Base-by-base conservation (phyloP, 1,139 yeast genomes). In the Nadsonia starkeyi-henricii region DNA sequence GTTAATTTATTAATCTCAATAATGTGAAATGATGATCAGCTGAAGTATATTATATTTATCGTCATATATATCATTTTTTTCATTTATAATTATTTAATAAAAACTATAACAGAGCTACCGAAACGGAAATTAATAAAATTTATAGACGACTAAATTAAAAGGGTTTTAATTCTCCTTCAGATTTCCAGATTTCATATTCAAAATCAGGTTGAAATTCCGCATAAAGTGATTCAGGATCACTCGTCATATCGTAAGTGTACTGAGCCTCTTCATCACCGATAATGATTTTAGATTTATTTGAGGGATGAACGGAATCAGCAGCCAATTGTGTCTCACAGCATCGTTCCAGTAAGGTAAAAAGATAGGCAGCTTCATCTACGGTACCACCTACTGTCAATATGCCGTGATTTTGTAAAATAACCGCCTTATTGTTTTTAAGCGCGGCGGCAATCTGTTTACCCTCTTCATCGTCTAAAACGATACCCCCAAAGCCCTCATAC, bases 301-400 rank as follows among this genome's bases (percentile, higher is more conserved):
- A 56, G 36, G 63, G 60, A 26, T 66, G 70, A 3, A 77, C 73
- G 3, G 79, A 71, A 52, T 81, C 85, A 3, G 78, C 88, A 52
- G 76, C 64, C 56, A 84, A 65, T 63, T 84, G 93, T n/a, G 77
- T 76, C 58, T 82, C 75, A 61, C 94, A 84, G 9, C 77, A 64
- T 58, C 75, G 74, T 60, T 84, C 95, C 75, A 79, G 68, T 52
- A 81, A 67, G 0, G 80, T 73, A 63, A 78, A 84, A 52, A 82
- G 63, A 58, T 78, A 79, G 2, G 91, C 91, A 2, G 94, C 94
- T 66, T 84, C 94, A 59, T 83, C 94, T 12, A 84, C 85, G 1
- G 89, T 83, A 37, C 67, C 55, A 9, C 94, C 95, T 2, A 81
- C 85, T 1, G 94, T 84, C 55, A 85, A 64, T 42, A 84, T 70